These are phyloP conservation scores for grape (Vitis vinifera) DNA, from an alignment of 164 flowering plant species.

Conservation along the genomic window ASM3070453v1 NC_081818.1:465001-465500, in stretches of 20 bases:
- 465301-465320: not conserved
- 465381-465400: too few species aligned
- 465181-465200: conserved; percentile 93
- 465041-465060: conserved; percentile 97
- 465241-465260: conserved; percentile 68
- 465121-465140: conserved; percentile 79
- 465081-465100: conserved; percentile 90
- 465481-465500: too few species aligned
- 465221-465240: conserved; percentile 65
- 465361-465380: too few species aligned
- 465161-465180: conserved; percentile 97
- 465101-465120: conserved; percentile 46
- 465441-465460: too few species aligned
- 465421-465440: too few species aligned
- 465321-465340: not conserved
- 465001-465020: not conserved
- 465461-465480: too few species aligned
- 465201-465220: conserved; percentile 86
- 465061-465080: conserved; percentile 95
- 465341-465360: not conserved
- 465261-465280: conserved; percentile 98
- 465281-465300: conserved; percentile 64
- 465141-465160: conserved; percentile 97
- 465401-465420: too few species aligned
- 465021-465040: conserved; percentile 59